Evolutionary conservation across 2,329 filamentous ascomycete genomes (phyloP).

Genomic region (Aspergillaceae sp.): DNA sequence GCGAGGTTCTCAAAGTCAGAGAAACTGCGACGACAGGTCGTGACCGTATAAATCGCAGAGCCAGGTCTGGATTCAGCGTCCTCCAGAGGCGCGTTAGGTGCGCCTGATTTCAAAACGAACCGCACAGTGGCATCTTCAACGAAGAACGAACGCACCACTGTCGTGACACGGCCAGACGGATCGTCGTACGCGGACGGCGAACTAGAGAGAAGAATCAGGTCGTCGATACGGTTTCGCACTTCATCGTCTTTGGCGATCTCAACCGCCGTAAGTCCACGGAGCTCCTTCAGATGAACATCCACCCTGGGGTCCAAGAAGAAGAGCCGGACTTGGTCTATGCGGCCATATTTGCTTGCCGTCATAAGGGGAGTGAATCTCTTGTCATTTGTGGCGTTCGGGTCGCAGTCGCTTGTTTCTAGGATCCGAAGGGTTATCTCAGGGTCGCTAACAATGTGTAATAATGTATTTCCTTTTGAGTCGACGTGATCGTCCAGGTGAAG

Average conservation of each 20-base stretch:
- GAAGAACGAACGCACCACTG: slow-evolving; percentile 90
- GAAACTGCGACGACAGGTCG: slow-evolving; percentile 80
- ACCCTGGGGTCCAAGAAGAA: slow-evolving; percentile 83
- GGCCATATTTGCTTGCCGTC: slow-evolving; percentile 96
- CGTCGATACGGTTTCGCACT: slow-evolving; percentile 90
- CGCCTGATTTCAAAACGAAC: slow-evolving; percentile 87
- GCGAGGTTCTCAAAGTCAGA: slow-evolving; percentile 86
- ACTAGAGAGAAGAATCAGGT: slow-evolving; percentile 75
- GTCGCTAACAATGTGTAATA: slow-evolving; percentile 93
- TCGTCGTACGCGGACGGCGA: slow-evolving; percentile 44
- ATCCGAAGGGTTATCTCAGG: slow-evolving; percentile 65
- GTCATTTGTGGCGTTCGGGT: slow-evolving; percentile 91
- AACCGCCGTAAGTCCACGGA: slow-evolving; percentile 82
- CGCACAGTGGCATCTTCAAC: slow-evolving; percentile 93
- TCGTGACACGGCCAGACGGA: slow-evolving; percentile 73
- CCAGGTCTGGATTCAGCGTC: slow-evolving; percentile 28
- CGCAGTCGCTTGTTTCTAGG: slow-evolving; percentile 78
- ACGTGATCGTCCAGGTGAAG: slow-evolving; percentile 89
- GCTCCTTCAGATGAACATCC: slow-evolving; percentile 73
- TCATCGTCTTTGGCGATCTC: slow-evolving; percentile 98
- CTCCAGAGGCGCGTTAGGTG: slow-evolving; percentile 47
- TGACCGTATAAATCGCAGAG: slow-evolving; percentile 76
- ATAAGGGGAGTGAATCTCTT: slow-evolving; percentile 92
- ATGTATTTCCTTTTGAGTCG: slow-evolving; percentile 83
- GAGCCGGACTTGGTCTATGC: slow-evolving; percentile 82